These are phyloP conservation scores for Yamagishiella unicocca DNA, from an alignment of 139 green algal genomes.

Conservation along the genomic window DNA sequence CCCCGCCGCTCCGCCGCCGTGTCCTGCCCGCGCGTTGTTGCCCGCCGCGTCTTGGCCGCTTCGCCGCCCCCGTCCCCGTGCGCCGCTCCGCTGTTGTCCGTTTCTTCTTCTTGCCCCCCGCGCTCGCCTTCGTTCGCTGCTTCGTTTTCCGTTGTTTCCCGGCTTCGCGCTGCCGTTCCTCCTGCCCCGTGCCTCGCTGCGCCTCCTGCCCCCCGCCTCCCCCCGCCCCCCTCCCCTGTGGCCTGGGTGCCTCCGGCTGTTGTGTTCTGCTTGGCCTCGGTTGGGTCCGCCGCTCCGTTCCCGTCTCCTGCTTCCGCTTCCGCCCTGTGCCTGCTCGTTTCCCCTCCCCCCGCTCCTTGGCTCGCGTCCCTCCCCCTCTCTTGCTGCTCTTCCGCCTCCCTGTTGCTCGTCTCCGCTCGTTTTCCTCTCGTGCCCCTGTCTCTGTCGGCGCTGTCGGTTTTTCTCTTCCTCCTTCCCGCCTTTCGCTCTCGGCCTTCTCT, in stretches of 20 bases:
- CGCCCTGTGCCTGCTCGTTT: not conserved
- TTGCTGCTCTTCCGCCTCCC: too few relatives aligned
- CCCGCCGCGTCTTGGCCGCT: not conserved
- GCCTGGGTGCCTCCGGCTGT: not conserved
- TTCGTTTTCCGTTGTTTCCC: not conserved
- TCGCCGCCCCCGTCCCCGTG: not conserved
- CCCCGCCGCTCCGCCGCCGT: not conserved
- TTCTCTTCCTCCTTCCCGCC: too few relatives aligned
- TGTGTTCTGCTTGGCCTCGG: not conserved
- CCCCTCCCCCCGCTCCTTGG: not conserved
- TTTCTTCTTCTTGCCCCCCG: not conserved
- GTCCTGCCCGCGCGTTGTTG: not conserved
- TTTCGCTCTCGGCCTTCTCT: too few relatives aligned
- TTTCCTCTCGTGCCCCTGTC: too few relatives aligned
- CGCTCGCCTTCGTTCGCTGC: not conserved
- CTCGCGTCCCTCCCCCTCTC: too few relatives aligned
- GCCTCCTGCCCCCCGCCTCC: not conserved
- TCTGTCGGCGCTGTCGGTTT: too few relatives aligned
- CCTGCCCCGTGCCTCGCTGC: not conserved
- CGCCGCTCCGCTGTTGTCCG: not conserved
- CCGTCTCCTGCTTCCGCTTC: not conserved
- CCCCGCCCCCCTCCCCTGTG: not conserved
- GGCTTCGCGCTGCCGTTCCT: not conserved
- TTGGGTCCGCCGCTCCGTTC: too few relatives aligned
- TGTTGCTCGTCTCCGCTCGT: too few relatives aligned